These are phyloP conservation scores for Geosmithia putterillii DNA, from an alignment of 2,329 filamentous ascomycete species.

Conservation along the genomic window DNA sequence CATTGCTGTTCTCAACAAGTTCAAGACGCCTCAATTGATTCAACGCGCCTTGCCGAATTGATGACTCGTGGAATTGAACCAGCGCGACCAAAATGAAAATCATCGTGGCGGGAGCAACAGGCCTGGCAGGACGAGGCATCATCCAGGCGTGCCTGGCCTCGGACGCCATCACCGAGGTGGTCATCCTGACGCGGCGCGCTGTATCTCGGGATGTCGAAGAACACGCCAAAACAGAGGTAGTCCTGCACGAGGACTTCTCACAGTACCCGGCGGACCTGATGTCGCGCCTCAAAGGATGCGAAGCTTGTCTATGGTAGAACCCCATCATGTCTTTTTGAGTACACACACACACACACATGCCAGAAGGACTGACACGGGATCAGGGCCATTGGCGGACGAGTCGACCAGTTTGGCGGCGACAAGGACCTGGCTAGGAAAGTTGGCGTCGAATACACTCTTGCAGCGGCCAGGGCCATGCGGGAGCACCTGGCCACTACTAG, in stretches of 20 bases:
- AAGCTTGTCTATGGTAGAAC: slow-evolving; percentile 54
- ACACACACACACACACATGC: no score
- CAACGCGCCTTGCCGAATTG: no score
- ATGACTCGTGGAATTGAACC: background rate
- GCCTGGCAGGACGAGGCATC: slow-evolving; percentile 41
- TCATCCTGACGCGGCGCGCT: slow-evolving; percentile 35
- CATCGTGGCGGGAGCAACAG: slow-evolving; percentile 46
- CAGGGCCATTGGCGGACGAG: slow-evolving; percentile 30
- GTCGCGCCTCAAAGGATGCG: slow-evolving; percentile 31
- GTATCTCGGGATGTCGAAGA: slow-evolving; percentile 27
- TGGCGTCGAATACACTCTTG: slow-evolving; percentile 46
- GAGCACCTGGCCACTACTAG: slow-evolving; percentile 13
- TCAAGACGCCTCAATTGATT: no score
- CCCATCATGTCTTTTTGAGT: no score
- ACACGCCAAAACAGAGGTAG: slow-evolving; percentile 34
- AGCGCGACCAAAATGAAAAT: slow-evolving; percentile 31
- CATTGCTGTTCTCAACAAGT: no score
- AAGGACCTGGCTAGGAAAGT: slow-evolving; percentile 34
- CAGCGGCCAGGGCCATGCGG: slow-evolving; percentile 44
- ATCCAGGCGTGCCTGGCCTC: slow-evolving; percentile 36
- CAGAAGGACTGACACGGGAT: background rate
- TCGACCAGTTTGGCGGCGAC: slow-evolving; percentile 31
- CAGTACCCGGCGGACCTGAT: slow-evolving; percentile 28
- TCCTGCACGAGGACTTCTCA: slow-evolving; percentile 40
- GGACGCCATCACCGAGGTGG: slow-evolving; percentile 34